Conservation (phyloP, 2,329 filamentous ascomycete genomes). For the Alternaria longipes region DNA sequence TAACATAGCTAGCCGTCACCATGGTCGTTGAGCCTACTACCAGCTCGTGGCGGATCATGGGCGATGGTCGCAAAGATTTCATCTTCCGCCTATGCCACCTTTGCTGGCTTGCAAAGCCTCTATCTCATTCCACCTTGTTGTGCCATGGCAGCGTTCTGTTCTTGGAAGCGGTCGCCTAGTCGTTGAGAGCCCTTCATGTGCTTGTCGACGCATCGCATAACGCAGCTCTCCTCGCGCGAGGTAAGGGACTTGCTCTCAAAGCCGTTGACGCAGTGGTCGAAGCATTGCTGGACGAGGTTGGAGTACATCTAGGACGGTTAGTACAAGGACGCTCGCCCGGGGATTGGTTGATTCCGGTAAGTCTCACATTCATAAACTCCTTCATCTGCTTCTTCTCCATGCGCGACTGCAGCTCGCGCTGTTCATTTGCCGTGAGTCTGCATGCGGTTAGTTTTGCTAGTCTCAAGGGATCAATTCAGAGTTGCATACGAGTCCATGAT, state of each 20-base stretch:
- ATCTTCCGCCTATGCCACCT: slow-evolving; percentile 1
- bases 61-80: neutral
- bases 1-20: neutral
- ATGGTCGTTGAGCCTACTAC: neutral
- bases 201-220: slow-evolving; percentile 95
- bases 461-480: neutral
- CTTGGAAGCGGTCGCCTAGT: slow-evolving; percentile 88
- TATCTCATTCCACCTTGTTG: slow-evolving; percentile 63
- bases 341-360: neutral
- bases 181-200: slow-evolving; percentile 91
- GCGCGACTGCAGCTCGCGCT: slow-evolving; percentile 90
- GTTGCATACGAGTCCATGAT: slow-evolving; percentile 51
- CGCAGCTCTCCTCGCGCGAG: slow-evolving; percentile 87
- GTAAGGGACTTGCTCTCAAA: slow-evolving; percentile 97
- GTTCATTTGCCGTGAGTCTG: slow-evolving; percentile 79
- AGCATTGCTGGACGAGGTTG: slow-evolving; percentile 86
- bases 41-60: neutral
- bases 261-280: slow-evolving; percentile 96
- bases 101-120: slow-evolving; percentile 6
- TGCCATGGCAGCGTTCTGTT: slow-evolving; percentile 74
- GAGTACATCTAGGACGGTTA: slow-evolving; percentile 67
- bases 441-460: slow-evolving; percentile 22
- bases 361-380: slow-evolving; percentile 93
- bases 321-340: neutral
- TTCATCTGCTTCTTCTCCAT: slow-evolving; percentile 99